phyloP scores from a whole-genome alignment of 2,329 filamentous ascomycete genomes.

The Dactylellina sp. region DNA sequence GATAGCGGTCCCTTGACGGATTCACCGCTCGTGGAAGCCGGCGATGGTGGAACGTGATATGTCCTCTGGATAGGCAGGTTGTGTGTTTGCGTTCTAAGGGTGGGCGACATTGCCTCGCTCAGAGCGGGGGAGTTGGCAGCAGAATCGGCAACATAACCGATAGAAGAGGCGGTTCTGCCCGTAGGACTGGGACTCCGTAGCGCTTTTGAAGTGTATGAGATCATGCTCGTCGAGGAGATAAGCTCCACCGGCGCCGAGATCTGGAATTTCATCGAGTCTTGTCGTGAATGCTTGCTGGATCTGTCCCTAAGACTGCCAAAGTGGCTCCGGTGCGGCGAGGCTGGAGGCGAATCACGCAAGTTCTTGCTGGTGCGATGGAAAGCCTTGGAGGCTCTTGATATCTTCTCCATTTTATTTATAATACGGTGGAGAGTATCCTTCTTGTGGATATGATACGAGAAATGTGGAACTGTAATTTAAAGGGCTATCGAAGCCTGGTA shows the following conservation, averaged over 20 bases:
- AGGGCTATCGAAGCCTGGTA: constrained; percentile 11
- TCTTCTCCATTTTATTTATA: constrained; percentile 27
- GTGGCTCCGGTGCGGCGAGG: constrained; percentile 39
- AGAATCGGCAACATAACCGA: constrained; percentile 20
- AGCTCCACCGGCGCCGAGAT: constrained; percentile 91
- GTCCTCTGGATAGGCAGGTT: constrained; percentile 9
- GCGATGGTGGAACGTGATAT: constrained; percentile 64
- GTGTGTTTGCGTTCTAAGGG: constrained; percentile 24
- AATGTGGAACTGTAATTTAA: constrained; percentile 1
- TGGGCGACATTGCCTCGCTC: constrained; percentile 63
- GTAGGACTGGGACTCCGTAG: constrained; percentile 61
- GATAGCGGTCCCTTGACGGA: constrained; percentile 42
- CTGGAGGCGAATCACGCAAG: constrained; percentile 50
- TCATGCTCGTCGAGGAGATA: constrained; percentile 93
- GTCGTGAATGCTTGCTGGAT: constrained; percentile 15
- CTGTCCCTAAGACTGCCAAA: constrained; percentile 24
- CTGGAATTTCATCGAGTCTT: constrained; percentile 63
- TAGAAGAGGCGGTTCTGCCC: constrained; percentile 36
- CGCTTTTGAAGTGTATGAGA: constrained; percentile 88
- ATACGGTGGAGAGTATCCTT: not conserved
- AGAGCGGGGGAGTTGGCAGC: constrained; percentile 68
- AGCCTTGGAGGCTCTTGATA: constrained; percentile 51
- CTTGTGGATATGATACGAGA: not conserved
- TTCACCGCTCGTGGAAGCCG: constrained; percentile 64
- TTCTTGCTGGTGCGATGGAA: constrained; percentile 51